A percentile compares a stretch with the other conserved stretches of the same genome.
These are phyloP conservation scores for Cryphonectria carpinicola DNA, from an alignment of 2,329 filamentous ascomycete genomes.

Conservation along the genomic window DNA sequence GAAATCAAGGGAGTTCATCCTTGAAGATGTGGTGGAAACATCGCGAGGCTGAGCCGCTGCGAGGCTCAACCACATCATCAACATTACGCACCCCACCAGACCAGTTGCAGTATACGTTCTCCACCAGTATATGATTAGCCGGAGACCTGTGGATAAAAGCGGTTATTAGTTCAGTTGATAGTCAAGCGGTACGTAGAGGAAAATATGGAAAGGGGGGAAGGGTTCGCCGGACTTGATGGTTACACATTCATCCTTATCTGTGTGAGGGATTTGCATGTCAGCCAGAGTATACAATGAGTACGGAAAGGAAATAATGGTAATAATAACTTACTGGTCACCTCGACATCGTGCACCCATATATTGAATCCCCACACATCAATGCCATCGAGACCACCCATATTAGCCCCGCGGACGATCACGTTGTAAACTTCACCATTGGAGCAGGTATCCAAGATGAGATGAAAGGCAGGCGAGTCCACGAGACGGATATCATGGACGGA, in stretches of 20 bases:
- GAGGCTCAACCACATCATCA: slow-evolving; percentile 41
- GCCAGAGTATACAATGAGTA: no score
- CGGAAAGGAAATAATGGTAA: no score
- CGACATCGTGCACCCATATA: slow-evolving; percentile 60
- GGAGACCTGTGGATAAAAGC: no score
- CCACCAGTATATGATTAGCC: slow-evolving; percentile 53
- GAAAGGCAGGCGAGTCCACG: slow-evolving; percentile 49
- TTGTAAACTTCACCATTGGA: slow-evolving; percentile 54
- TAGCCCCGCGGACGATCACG: slow-evolving; percentile 51
- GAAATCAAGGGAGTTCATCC: neutral
- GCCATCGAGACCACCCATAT: slow-evolving; percentile 55
- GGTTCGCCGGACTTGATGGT: slow-evolving; percentile 46
- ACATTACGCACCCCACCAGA: slow-evolving; percentile 55
- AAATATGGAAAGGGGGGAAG: no score
- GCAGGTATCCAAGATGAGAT: slow-evolving; percentile 51
- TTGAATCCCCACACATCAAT: slow-evolving; percentile 58
- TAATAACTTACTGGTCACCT: slow-evolving; percentile 48
- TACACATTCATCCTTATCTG: slow-evolving; percentile 61
- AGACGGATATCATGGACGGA: slow-evolving; percentile 52
- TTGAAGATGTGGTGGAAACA: neutral
- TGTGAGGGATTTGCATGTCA: no score
- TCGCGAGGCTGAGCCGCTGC: slow-evolving; percentile 34
- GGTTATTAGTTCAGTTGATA: no score
- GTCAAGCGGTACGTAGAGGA: no score
- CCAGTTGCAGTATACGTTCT: slow-evolving; percentile 62